These are phyloP conservation scores for Euphorbia lathyris DNA, from an alignment of 345 rosid species.

Conservation along the genomic window DNA sequence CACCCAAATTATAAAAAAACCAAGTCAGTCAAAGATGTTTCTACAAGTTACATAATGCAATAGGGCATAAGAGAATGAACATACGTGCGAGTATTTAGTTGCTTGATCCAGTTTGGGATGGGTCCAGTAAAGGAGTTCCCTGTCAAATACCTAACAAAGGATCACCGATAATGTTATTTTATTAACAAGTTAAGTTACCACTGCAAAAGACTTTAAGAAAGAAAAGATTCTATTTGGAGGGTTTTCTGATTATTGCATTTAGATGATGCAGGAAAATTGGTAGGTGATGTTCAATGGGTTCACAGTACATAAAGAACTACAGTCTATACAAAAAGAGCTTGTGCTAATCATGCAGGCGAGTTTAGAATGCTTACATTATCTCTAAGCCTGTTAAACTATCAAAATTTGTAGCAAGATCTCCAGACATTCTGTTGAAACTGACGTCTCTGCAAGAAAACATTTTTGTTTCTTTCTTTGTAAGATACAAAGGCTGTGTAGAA, in stretches of 20 bases:
- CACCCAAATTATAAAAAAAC: not conserved
- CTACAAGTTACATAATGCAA: not conserved
- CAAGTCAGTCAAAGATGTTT: not conserved
- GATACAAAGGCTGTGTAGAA: not conserved
- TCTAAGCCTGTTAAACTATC: not conserved
- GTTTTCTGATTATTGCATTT: not conserved
- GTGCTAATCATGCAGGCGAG: not conserved
- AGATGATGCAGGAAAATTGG: no score
- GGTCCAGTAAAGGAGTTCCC: conserved; percentile 9
- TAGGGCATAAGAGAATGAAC: not conserved
- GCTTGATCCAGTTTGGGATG: conserved; percentile 5
- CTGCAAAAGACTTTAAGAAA: not conserved
- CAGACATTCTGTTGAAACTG: conserved; percentile 14
- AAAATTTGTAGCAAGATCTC: conserved; percentile 5
- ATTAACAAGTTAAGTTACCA: not conserved
- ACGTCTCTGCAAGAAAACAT: conserved; percentile 1
- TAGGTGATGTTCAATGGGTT: not conserved
- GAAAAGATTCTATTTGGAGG: not conserved
- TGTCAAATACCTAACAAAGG: conserved; percentile 11
- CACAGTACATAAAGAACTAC: not conserved
- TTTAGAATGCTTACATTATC: conserved; percentile 13
- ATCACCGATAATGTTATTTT: not conserved
- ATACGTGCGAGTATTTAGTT: conserved; percentile 1
- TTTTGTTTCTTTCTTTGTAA: not conserved
- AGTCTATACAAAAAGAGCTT: not conserved